Percentiles rank a stretch among this genome's conserved stretches.
phyloP scores from a whole-genome alignment of 2,329 filamentous ascomycete species.

The Ploettnerulaceae sp. region DNA sequence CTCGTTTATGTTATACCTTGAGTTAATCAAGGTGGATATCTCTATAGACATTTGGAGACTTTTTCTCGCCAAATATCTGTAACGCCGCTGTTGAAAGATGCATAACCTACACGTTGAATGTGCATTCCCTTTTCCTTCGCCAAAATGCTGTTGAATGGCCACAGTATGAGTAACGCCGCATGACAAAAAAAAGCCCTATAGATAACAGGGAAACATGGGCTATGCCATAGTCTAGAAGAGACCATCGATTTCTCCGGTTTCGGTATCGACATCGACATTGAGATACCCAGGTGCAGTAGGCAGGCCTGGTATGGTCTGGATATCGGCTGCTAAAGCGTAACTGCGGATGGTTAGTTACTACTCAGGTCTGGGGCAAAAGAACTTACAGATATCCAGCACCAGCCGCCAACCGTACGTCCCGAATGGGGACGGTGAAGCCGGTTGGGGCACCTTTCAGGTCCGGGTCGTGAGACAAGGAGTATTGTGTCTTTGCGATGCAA shows the following conservation, averaged over 20 bases:
- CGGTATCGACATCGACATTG: slow-evolving; percentile 79
- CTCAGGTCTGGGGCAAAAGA: neutral
- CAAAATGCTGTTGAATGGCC: slow-evolving; percentile 26
- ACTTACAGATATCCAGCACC: slow-evolving; percentile 86
- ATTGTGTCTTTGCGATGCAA: slow-evolving; percentile 97
- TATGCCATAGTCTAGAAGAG: slow-evolving; percentile 62
- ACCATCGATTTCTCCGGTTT: slow-evolving; percentile 82
- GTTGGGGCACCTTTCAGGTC: slow-evolving; percentile 90
- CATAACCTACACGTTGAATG: slow-evolving; percentile 25
- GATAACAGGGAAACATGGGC: neutral
- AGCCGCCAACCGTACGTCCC: slow-evolving; percentile 89
- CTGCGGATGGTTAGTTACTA: slow-evolving; percentile 43
- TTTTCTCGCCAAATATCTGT: slow-evolving; percentile 12
- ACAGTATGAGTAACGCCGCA: slow-evolving; percentile 8
- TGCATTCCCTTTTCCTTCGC: slow-evolving; percentile 13
- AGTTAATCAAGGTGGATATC: slow-evolving; percentile 24
- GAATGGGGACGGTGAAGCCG: slow-evolving; percentile 90
- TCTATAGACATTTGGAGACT: slow-evolving; percentile 12
- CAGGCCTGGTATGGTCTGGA: slow-evolving; percentile 94
- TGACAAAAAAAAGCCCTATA: slow-evolving; percentile 5
- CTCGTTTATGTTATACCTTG: slow-evolving; percentile 11
- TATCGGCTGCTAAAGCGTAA: slow-evolving; percentile 92
- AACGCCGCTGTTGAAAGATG: slow-evolving; percentile 30
- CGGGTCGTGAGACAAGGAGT: slow-evolving; percentile 90
- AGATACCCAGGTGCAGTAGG: slow-evolving; percentile 93